Evolutionary conservation across 1,284 basidiomycete genomes (phyloP), one percentile per base, ranked within the genome.

Genomic region (Cystobasidium slooffiae): DNA sequence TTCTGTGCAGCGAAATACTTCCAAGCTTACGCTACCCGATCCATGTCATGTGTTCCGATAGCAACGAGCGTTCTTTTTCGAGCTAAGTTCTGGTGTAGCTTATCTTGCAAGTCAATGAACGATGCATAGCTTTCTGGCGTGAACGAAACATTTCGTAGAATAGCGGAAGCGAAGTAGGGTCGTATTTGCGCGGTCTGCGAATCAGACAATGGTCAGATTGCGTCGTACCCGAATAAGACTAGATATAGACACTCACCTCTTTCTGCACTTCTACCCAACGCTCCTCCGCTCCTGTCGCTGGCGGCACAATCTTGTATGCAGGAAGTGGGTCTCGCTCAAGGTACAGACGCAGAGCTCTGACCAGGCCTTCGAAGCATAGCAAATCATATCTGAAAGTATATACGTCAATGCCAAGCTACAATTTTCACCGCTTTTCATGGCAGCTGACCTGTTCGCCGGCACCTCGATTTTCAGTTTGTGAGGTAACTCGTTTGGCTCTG

Each of bases 371-470:
- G 80, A 97, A 90, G 82, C 97, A 99, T 61, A 99, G 88, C 22
- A 99, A 87, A 85, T 99, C 97, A 81, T 99, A 98, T 87, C 95
- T 95, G n/a, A n/a, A n/a, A n/a, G n/a, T n/a, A n/a, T n/a, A n/a
- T n/a, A n/a, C n/a, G n/a, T n/a, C n/a, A n/a, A n/a, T n/a, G n/a
- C n/a, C n/a, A n/a, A n/a, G n/a, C n/a, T n/a, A n/a, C n/a, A 7
- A 37, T n/a, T 31, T n/a, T 41, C 58, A 9, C 7, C 16, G 6
- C 16, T 3, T 14, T 3, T n/a, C 4, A 6, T 24, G 3, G 47
- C 44, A 78, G 62, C 79, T 78, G 58, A 80, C 80, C 70, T 80
- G 80, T 97, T 99, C 37, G 97, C 97, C 43, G 97, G 96, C 68
- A 97, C 88, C 84, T 99, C 96, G 80, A 99, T 97, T 88, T 99